phyloP scores from a whole-genome alignment of 805 yeast species.

The Cyberlindnera xylosilytica region DNA sequence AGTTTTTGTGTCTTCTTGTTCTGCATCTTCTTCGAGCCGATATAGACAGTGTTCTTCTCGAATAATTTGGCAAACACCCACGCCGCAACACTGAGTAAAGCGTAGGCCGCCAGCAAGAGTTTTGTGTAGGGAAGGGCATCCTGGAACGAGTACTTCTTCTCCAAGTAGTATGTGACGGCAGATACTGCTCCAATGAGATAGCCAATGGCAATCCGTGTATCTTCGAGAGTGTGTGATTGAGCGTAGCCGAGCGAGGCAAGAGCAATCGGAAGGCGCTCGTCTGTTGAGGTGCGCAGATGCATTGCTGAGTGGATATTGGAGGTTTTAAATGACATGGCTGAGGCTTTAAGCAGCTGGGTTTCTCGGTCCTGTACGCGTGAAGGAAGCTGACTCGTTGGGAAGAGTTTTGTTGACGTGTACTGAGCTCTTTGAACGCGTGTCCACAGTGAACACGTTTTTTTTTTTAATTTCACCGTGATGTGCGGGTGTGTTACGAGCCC shows the following conservation, averaged over 20 bases:
- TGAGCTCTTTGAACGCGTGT: neutral
- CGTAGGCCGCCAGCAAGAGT: constrained; percentile 38
- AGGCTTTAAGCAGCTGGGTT: neutral
- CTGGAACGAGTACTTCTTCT: constrained; percentile 44
- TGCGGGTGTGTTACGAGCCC: neutral
- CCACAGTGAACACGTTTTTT: no score
- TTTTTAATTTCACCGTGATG: no score
- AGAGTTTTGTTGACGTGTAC: neutral
- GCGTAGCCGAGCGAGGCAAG: constrained; percentile 35
- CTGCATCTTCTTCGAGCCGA: constrained; percentile 33
- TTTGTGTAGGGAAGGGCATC: constrained; percentile 41
- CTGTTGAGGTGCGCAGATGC: constrained; percentile 12
- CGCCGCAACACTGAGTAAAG: constrained; percentile 35
- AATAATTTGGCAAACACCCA: constrained; percentile 35
- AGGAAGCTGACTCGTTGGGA: neutral
- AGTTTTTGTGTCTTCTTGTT: constrained; percentile 24
- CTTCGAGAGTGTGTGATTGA: constrained; percentile 40
- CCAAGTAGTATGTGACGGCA: constrained; percentile 45
- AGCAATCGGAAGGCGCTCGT: constrained; percentile 17
- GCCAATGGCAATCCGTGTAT: constrained; percentile 49
- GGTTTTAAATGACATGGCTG: constrained; percentile 31
- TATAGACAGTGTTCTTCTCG: constrained; percentile 43
- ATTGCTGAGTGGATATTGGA: constrained; percentile 37
- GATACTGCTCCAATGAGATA: constrained; percentile 47
- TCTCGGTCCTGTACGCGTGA: neutral